Evolutionary conservation across 768 basidiomycete genomes (phyloP).

Genomic region (Lyophyllum semitale): DNA sequence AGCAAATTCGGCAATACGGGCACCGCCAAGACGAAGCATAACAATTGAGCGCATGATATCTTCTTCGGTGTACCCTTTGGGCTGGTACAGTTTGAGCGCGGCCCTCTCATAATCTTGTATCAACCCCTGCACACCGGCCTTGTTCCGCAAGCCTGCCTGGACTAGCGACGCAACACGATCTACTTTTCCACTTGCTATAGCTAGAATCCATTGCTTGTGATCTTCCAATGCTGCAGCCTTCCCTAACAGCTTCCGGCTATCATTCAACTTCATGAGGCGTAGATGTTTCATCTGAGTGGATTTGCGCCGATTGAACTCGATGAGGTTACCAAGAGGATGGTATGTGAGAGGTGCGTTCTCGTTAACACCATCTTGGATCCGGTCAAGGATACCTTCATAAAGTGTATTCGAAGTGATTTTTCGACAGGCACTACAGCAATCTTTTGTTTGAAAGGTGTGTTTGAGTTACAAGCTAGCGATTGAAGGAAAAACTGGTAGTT

Average conservation of each 20-base stretch:
- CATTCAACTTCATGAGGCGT: neutral
- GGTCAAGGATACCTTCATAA: constrained; percentile 13
- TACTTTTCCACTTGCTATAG: neutral
- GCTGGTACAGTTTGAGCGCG: constrained; percentile 15
- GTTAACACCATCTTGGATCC: constrained; percentile 9
- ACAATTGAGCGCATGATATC: constrained; percentile 18
- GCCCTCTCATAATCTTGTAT: constrained; percentile 18
- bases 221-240: neutral
- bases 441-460: too few species aligned
- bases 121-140: constrained; percentile 17
- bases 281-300: constrained; percentile 4
- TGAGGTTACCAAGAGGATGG: constrained; percentile 15
- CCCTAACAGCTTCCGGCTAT: neutral
- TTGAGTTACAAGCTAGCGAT: too few species aligned
- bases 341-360: constrained; percentile 16
- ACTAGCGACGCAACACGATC: neutral
- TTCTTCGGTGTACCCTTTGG: constrained; percentile 19
- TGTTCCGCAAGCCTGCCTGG: neutral
- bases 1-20: constrained; percentile 16
- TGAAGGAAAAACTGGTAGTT: too few species aligned
- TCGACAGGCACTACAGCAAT: too few species aligned
- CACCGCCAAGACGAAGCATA: constrained; percentile 22
- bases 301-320: constrained; percentile 3
- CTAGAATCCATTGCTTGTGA: neutral
- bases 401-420: too few species aligned